Evolutionary conservation across 2,329 filamentous ascomycete genomes (phyloP).

Genomic region (Beauveria caledonica): DNA sequence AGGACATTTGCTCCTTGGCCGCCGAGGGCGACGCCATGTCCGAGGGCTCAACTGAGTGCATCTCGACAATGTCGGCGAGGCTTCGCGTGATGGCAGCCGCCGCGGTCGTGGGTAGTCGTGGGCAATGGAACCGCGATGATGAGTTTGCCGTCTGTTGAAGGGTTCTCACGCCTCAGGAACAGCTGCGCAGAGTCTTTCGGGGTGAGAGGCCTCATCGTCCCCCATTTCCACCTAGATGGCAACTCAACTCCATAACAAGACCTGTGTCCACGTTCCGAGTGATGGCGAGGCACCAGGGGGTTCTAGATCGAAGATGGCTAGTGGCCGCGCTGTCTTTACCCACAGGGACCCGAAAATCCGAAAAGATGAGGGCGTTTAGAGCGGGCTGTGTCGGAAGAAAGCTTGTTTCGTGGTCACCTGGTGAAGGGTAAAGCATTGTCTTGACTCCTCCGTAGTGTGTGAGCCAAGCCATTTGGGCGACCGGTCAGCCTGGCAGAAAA

Average conservation of each 20-base stretch:
- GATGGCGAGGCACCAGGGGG: neutral
- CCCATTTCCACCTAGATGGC: neutral
- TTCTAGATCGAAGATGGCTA: neutral
- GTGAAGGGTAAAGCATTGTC: neutral
- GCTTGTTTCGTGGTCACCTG: neutral
- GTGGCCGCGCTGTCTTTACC: neutral
- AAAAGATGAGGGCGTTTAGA: neutral
- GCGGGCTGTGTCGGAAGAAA: neutral
- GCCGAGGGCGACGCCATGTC: too few relatives aligned
- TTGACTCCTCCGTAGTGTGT: neutral
- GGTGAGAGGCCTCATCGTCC: too few relatives aligned
- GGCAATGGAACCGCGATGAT: neutral
- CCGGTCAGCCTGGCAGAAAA: neutral
- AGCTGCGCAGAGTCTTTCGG: neutral
- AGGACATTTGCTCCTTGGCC: too few relatives aligned
- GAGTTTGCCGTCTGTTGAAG: neutral
- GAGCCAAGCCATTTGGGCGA: neutral
- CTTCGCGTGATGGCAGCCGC: neutral
- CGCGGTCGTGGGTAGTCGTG: neutral
- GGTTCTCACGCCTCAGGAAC: neutral
- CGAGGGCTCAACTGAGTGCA: too few relatives aligned
- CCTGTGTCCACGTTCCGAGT: neutral
- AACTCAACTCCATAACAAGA: neutral
- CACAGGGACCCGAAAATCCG: neutral
- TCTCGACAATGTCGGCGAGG: neutral